Base-by-base conservation (phyloP, 176 grass and related monocot species). In the Raddia guianensis region DNA sequence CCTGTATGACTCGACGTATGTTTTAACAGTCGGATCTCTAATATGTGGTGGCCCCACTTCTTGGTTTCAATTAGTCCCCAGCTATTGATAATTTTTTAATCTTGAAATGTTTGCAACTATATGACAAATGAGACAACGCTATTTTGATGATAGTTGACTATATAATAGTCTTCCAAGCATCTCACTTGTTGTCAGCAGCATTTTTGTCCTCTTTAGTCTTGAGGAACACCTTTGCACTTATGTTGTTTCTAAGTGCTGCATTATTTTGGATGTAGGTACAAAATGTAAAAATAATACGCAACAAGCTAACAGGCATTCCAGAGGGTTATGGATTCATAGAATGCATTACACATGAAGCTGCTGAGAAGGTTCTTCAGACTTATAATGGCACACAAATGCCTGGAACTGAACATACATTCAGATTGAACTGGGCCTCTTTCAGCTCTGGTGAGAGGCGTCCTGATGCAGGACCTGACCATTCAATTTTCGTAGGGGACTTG, bases 251-350 rank as follows among this genome's bases (percentile, higher is more conserved):
- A 20, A 85, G 35, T 16, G 7, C 48, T 84, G 5, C 34, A 65
- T 85, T 85, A 43, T 72, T 66, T 77, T 67, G 58, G 81, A 21
- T 43, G 72, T 83, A 98, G 95, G 90, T 98, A 27, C 61, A 93
- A 53, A 92, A 90, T 43, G 88, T 98, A 59, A 98, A 98, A 77
- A 85, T 98, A 74, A 98, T 98, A 79, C 92, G 96, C 72, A 99
- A 95, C 82, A 99, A 99, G 79, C 21, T 95, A 68, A 91, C 96
- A 58, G 80, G 88, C 63, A 84, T 95, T 80, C 96, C 96, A 47
- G 96, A 98, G 61, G 96, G 96, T 61, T 98, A 98, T 89, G 96
- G 96, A 13, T 98, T 98, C 80, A 93, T 98, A 83, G 96, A 98
- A 74, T 98, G 95, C 78, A 81, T 95, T 83, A 91, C 96, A 2